These are phyloP conservation scores for Ashbya aceris DNA, from an alignment of 1,139 yeast genomes.

Conservation along the genomic window DNA sequence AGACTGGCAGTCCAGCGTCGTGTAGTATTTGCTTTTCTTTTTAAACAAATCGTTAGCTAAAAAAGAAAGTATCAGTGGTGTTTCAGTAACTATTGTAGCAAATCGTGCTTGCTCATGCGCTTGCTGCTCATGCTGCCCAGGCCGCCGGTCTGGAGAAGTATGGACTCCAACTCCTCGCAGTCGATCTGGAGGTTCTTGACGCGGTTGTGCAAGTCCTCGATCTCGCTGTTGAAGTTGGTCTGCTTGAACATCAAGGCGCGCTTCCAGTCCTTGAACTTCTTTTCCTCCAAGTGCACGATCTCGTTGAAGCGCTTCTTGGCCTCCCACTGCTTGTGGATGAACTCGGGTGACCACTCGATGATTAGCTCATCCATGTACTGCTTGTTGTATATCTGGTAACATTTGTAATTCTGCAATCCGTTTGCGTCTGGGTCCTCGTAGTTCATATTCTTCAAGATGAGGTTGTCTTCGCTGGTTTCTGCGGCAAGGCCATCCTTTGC, in stretches of 20 bases:
- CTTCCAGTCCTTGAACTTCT: conserved; percentile 59
- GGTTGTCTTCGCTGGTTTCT: conserved; percentile 15
- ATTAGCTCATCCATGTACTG: conserved; percentile 34
- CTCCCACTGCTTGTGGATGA: conserved; percentile 37
- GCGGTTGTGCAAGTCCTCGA: conserved; percentile 36
- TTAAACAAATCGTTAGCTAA: conserved; percentile 1
- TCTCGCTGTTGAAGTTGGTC: conserved; percentile 45
- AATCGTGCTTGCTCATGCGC: conserved; percentile 4
- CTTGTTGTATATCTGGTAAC: conserved; percentile 35
- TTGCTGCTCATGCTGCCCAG: background rate
- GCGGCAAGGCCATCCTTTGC: conserved; percentile 27
- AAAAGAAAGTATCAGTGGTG: background rate
- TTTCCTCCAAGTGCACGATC: conserved; percentile 45
- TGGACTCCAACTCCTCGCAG: conserved; percentile 25
- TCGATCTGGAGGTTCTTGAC: conserved; percentile 34
- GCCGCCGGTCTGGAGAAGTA: conserved; percentile 3
- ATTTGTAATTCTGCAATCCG: conserved; percentile 30
- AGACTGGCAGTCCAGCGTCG: too few species aligned
- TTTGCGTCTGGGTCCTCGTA: conserved; percentile 27
- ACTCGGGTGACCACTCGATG: conserved; percentile 41
- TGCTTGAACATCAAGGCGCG: conserved; percentile 48
- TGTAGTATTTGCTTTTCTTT: background rate
- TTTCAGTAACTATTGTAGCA: conserved; percentile 1
- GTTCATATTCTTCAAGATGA: conserved; percentile 16
- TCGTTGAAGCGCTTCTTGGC: conserved; percentile 42